These are phyloP conservation scores for Blastocystis sp. DNA, from an alignment of 352 stramenopile genomes.

Conservation along the genomic window DNA sequence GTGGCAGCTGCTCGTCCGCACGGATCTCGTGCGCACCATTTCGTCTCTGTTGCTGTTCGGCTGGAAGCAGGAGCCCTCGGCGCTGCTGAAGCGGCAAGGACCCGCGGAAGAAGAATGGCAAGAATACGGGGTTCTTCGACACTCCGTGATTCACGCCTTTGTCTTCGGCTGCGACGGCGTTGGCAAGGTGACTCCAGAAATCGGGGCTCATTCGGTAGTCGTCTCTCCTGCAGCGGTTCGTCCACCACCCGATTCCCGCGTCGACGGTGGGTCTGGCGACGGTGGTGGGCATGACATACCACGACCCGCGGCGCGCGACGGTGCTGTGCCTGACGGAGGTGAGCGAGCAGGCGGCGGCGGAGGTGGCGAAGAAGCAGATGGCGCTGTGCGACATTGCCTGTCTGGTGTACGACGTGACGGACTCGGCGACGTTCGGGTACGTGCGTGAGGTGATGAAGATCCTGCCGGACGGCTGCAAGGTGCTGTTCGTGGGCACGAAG, in stretches of 20 bases:
- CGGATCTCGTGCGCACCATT: background rate
- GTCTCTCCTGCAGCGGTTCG: background rate
- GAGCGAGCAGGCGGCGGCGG: background rate
- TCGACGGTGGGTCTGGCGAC: background rate
- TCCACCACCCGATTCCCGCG: background rate
- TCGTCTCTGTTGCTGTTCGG: background rate
- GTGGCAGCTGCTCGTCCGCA: slow-evolving; percentile 13
- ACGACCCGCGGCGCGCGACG: background rate
- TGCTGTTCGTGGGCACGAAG: slow-evolving; percentile 32
- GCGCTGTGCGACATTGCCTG: slow-evolving; percentile 15
- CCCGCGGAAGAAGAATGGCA: slow-evolving; percentile 9
- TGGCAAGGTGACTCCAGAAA: background rate
- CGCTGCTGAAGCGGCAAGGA: background rate
- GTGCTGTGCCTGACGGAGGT: slow-evolving; percentile 43
- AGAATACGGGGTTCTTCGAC: background rate
- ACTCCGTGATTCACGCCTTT: slow-evolving; percentile 23
- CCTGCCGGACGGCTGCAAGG: slow-evolving; percentile 5
- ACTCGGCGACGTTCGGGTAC: background rate
- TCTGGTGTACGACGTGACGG: slow-evolving; percentile 7
- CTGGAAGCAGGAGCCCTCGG: background rate
- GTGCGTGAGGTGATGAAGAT: background rate
- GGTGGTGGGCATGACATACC: background rate
- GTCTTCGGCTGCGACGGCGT: slow-evolving; percentile 18
- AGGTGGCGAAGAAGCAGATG: background rate
- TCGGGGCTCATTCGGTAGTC: background rate